Evolutionary conservation across 2,329 filamentous ascomycete genomes (phyloP), one percentile per base, ranked within the genome.

Genomic region (Thelonectria rubi): DNA sequence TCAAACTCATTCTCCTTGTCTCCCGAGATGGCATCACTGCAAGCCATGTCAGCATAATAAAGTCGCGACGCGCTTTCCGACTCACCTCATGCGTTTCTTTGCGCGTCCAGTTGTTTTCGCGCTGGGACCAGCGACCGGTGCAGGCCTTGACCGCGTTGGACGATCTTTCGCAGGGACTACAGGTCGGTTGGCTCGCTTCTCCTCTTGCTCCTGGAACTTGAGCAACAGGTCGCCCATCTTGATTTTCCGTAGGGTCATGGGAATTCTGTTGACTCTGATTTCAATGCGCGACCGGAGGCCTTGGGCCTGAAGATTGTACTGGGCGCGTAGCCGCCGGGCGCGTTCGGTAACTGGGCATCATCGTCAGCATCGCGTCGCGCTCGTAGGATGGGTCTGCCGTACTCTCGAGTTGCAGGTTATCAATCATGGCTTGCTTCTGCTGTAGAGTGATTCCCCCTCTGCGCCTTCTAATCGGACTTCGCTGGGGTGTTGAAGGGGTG

Each of bases 261-360:
- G 95, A 54, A 98, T 95, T 55, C 95, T 89, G 75, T 97, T 97
- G 76, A 98, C 86, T 78, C 95, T 91, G 79, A 97, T 91, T 77
- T 97, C 94, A 54, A 99, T 90, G 63, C 94, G 90, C 62, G 93
- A 89, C 63, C 91, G 87, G 40, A 98, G 84, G 65, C 91, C 91
- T 76, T 94, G 91, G 20, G 93, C 91, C 77, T 97, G 94, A 10
- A 96, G 85, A 61, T 91, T 90, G 80, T 96, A 97, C 75, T 97
- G 93, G 7, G 94, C 91, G 71, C 94, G 88, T 63, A 98, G 83
- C 76, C 94, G 93, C 69, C 94, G 88, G 64, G 92, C 92, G 75
- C 94, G 88, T 79, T 96, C 91, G 17, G 92, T 93, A 68, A 97
- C 93, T 97, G 14, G 68, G 34, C 55, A 50, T 55, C 50, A 26